Percentiles rank a stretch among this genome's conserved stretches.
phyloP scores from a whole-genome alignment of 306 rosid species.

The Pterocarpus santalinus region DNA sequence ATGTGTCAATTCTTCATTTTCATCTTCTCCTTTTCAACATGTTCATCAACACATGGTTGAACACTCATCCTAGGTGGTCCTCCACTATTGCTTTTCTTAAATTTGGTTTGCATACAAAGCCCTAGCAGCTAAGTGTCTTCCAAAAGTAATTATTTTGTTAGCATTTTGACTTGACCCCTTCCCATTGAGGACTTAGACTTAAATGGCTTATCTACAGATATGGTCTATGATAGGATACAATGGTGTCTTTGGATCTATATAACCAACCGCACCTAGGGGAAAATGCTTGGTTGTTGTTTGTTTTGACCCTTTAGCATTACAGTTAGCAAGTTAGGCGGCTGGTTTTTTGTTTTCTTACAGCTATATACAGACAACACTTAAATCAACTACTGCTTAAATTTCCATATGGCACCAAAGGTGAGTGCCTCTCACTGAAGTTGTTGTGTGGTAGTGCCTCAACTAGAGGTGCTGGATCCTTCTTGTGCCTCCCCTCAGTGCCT shows the following conservation, averaged over 20 bases:
- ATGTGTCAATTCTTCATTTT: not conserved
- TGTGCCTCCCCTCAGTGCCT: not conserved
- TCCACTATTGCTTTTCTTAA: slow-evolving; percentile 9
- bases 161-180: slow-evolving; percentile 1
- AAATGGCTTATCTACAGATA: not conserved
- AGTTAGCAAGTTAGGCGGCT: slow-evolving; percentile 3
- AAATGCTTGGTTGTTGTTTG: not conserved
- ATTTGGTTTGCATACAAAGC: slow-evolving; percentile 4
- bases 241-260: not conserved
- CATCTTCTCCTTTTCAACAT: not conserved
- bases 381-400: not conserved
- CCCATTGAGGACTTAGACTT: not conserved
- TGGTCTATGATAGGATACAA: not conserved
- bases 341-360: not conserved
- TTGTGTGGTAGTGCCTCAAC: slow-evolving; percentile 1
- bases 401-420: not conserved
- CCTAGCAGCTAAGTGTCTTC: too few species aligned
- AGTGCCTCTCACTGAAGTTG: not conserved
- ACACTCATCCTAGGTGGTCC: not conserved
- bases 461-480: not conserved
- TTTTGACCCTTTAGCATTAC: not conserved
- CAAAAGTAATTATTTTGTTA: slow-evolving; percentile 10
- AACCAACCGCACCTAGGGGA: not conserved
- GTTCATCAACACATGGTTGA: slow-evolving; percentile 8
- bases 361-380: not conserved